A percentile compares a stretch with the other conserved stretches of the same genome.
These are phyloP conservation scores for Zopfia rhizophila DNA, from an alignment of 2,329 filamentous ascomycete genomes.

Conservation along the genomic window DNA sequence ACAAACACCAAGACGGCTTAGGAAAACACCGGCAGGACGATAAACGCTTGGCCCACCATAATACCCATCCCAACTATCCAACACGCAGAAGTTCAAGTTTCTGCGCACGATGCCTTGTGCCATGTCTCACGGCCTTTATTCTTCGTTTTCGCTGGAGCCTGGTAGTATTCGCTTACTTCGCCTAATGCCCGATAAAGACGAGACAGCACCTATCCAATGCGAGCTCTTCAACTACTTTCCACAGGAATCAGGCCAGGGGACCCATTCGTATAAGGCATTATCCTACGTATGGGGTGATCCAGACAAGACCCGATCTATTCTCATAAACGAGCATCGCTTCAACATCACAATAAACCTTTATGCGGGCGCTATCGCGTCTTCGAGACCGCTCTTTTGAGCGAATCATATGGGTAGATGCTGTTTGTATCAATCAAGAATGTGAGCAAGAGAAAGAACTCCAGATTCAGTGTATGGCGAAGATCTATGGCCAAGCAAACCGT, in stretches of 20 bases:
- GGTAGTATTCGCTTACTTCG: too few relatives aligned
- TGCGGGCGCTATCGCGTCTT: slow-evolving; percentile 14
- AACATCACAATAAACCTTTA: slow-evolving; percentile 11
- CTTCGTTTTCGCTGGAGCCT: too few relatives aligned
- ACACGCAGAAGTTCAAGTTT: too few relatives aligned
- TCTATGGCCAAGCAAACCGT: not conserved
- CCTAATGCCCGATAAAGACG: too few relatives aligned
- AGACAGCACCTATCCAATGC: too few relatives aligned
- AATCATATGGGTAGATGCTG: slow-evolving; percentile 14
- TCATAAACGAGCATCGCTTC: slow-evolving; percentile 7
- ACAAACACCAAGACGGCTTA: too few relatives aligned
- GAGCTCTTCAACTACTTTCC: slow-evolving; percentile 9
- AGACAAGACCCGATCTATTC: slow-evolving; percentile 6
- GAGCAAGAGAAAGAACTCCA: slow-evolving; percentile 9
- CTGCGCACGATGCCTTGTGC: too few relatives aligned
- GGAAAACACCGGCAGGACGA: too few relatives aligned
- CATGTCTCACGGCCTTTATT: too few relatives aligned
- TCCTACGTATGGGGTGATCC: slow-evolving; percentile 20
- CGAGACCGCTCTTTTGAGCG: slow-evolving; percentile 10
- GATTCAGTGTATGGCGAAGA: slow-evolving; percentile 9
- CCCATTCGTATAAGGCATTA: slow-evolving; percentile 14
- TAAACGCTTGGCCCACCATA: too few relatives aligned
- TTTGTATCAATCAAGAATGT: slow-evolving; percentile 15
- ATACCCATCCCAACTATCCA: too few relatives aligned
- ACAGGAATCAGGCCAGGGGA: not conserved